Percentiles rank a stretch among this genome's conserved stretches.
phyloP scores from a whole-genome alignment of 202 grass and related monocot species.

The Setaria viridis region DNA sequence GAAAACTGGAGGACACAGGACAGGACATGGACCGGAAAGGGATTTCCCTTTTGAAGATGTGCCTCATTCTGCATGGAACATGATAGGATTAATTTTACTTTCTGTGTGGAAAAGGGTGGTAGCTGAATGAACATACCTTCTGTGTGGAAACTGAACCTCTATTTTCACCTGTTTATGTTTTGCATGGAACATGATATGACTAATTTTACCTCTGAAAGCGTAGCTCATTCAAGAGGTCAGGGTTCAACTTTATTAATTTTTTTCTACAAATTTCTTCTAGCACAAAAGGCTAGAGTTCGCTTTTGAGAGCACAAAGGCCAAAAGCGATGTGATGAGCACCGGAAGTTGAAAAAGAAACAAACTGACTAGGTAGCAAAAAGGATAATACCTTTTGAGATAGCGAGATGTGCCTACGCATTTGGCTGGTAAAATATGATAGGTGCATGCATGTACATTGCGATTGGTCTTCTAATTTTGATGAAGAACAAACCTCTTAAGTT shows the following conservation, averaged over 20 bases:
- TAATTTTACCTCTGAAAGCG: neutral
- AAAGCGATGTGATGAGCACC: slow-evolving; percentile 4
- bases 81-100: no score
- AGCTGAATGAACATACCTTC: neutral
- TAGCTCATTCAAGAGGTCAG: slow-evolving; percentile 51
- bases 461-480: neutral
- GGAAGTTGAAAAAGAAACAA: neutral
- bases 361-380: slow-evolving; percentile 22
- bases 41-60: neutral
- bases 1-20: slow-evolving; percentile 1
- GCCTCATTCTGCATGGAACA: neutral
- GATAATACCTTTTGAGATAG: slow-evolving; percentile 22
- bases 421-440: neutral
- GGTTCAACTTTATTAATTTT: neutral
- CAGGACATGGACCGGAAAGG: slow-evolving; percentile 17
- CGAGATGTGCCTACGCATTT: slow-evolving; percentile 6
- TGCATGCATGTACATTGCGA: neutral
- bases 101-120: neutral
- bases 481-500: neutral
- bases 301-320: slow-evolving; percentile 29
- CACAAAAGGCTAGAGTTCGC: slow-evolving; percentile 1
- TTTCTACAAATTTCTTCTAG: neutral
- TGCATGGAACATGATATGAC: neutral
- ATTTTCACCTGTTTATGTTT: neutral
- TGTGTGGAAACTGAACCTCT: neutral